Evolutionary conservation across 129 eudicot species (phyloP), one percentile per base, ranked within the genome.

Genomic region (Artemisia annua): DNA sequence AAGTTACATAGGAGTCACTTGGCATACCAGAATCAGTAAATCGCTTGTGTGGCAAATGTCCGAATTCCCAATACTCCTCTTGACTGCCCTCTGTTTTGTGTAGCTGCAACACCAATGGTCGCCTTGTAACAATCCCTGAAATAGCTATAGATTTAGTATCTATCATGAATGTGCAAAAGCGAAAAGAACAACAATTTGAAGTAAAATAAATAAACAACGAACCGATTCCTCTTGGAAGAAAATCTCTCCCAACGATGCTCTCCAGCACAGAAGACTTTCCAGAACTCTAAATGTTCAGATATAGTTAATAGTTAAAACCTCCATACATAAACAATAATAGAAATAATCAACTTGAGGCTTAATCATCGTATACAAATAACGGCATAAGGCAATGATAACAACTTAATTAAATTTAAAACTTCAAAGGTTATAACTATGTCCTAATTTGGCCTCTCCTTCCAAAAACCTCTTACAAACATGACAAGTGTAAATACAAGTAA

Each of bases 61-160:
- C 90, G 71, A 92, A 92, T 51, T 88, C 96, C 15, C 96, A 96
- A 78, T 86, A 92, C 55, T 89, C 97, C 80, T 82, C 89, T 32
- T 80, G 83, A 52, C 86, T 86, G 4, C 77, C 84, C 32, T 92
- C 97, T n/a, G 81, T 89, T 79, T 87, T 85, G 51, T 92, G 91
- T 66, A 89, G 43, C 66, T 92, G 97, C 84, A 92, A 83, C 81
- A 92, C 97, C 86, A 92, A 75, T 0, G 97, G 97, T 43, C 97
- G 79, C 85, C 97, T 81, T 28, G 97, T 92, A 16, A 92, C 97
- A 75, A 92, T 92, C 19, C 97, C 97, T 92, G 80, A 43, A 66
- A 70, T 55, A 48, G 19, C 62, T 22, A 78, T 14, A 7, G 46
- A 8, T 39, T 39, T 11, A 39, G 46, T 39, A 39, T 39, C 46